Evolutionary conservation across 108 stramenopile genomes (phyloP), one percentile per base, ranked within the genome.

Genomic region (Cyclotella cryptica): DNA sequence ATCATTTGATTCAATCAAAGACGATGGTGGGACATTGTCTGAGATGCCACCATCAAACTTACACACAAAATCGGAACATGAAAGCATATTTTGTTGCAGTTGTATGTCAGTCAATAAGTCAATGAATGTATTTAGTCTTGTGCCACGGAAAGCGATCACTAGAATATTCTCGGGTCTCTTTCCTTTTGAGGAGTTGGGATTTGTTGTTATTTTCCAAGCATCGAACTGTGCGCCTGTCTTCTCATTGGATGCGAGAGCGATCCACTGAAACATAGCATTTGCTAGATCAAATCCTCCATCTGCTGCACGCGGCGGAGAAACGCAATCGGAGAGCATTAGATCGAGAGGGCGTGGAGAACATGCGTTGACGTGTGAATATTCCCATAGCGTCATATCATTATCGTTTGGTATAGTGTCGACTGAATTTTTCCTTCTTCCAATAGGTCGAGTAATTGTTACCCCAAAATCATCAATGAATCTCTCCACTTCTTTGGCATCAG

Each of bases 31-130:
- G 35, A 27, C 26, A 35, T 14, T 29, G 24, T 7, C 30, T 2
- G 47, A 10, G 11, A 47, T 18, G 12, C 41, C 53, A n/a, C 35
- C 55, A 41, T 43, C 10, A 22, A 71, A 39, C 18, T 40, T 54
- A 43, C 52, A 52, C 1, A 52, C 69, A 43, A 71, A 71, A 57
- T 71, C 69, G 0, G 54, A 18, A 40, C 69, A 71, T 29, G 35
- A 40, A 42, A 71, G n/a, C 69, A 71, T 71, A 9, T 55, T 29
- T 43, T 71, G 69, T 8, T 26, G 17, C n/a, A 71, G 39, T 57
- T 71, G 69, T 21, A 71, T 58, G 42, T 71, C 69, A 12, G 69
- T 71, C 54, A 71, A 43, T 19, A 71, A 15, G 57, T 71, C 69
- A 6, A 55, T 21, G 42, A 54, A 58, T 13, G 69, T 54, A 15